A percentile compares a stretch with the other conserved stretches of the same genome.
These are phyloP conservation scores for Wakefieldia striispora DNA, from an alignment of 768 basidiomycete species.

Conservation along the genomic window DNA sequence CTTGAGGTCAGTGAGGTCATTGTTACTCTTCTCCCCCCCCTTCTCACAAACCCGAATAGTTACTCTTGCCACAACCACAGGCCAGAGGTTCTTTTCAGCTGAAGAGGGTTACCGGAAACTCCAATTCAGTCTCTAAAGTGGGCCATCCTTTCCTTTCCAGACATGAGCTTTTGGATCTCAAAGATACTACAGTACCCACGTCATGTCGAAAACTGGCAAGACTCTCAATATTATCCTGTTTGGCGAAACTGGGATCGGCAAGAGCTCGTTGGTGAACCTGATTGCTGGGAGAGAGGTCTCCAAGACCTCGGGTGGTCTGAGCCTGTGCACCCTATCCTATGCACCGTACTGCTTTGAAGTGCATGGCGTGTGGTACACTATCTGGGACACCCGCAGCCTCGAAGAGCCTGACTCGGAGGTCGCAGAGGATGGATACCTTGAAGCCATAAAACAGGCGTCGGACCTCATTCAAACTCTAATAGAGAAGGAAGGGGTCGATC, in stretches of 20 bases:
- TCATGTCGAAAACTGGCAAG: no score
- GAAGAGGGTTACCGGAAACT: no score
- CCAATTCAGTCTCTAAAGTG: no score
- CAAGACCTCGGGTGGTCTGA: not conserved
- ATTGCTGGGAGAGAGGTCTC: not conserved
- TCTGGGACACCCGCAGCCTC: conserved; percentile 5
- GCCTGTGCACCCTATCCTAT: not conserved
- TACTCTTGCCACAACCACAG: no score
- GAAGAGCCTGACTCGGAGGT: not conserved
- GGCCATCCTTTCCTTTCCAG: no score
- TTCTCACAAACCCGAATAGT: no score
- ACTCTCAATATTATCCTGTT: conserved; percentile 4
- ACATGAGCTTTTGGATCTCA: no score
- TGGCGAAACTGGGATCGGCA: conserved; percentile 1
- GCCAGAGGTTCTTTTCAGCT: no score
- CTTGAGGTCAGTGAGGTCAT: no score
- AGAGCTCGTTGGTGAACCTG: conserved; percentile 4
- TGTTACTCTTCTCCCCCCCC: no score
- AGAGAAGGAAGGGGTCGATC: not conserved
- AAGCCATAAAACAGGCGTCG: not conserved
- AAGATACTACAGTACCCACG: no score
- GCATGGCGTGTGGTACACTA: not conserved
- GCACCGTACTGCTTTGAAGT: not conserved
- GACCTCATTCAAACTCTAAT: not conserved
- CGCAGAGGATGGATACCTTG: not conserved